These are phyloP conservation scores for Blastomyces emzantsi DNA, from an alignment of 2,329 filamentous ascomycete species.

Conservation along the genomic window DNA sequence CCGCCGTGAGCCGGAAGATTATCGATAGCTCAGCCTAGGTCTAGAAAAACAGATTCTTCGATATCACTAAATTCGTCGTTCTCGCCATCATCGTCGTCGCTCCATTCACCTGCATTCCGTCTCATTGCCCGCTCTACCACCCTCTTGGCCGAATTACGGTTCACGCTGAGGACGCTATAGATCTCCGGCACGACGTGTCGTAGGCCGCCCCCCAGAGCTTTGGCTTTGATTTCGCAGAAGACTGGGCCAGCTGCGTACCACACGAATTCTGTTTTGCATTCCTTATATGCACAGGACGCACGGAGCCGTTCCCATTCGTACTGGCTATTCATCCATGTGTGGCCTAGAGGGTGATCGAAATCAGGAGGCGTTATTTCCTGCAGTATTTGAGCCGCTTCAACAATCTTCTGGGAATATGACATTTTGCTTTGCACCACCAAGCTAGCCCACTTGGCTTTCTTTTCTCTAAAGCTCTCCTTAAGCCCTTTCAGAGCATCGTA, in stretches of 20 bases:
- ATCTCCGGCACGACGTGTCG: constrained; percentile 10
- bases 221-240: constrained; percentile 26
- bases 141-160: constrained; percentile 11
- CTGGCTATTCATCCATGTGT: constrained; percentile 28
- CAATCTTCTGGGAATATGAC: constrained; percentile 20
- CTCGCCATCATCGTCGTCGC: constrained; percentile 3
- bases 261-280: constrained; percentile 10
- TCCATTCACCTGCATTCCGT: constrained; percentile 3
- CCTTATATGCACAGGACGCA: constrained; percentile 32
- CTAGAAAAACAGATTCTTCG: constrained; percentile 8
- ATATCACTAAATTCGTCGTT: constrained; percentile 11
- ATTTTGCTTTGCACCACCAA: constrained; percentile 12
- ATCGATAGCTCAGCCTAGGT: neutral
- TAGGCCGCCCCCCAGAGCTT: constrained; percentile 10
- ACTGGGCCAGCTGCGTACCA: constrained; percentile 23
- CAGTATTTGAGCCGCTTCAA: constrained; percentile 23
- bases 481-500: constrained; percentile 17
- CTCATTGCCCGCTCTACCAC: constrained; percentile 3
- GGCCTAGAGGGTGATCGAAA: constrained; percentile 26
- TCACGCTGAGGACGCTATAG: constrained; percentile 11
- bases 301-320: constrained; percentile 29
- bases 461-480: constrained; percentile 17
- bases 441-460: constrained; percentile 20
- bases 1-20: neutral
- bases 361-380: constrained; percentile 25